A percentile compares a stretch with the other conserved stretches of the same genome.
Evolutionary conservation across 2,329 filamentous ascomycete species (phyloP).

Genomic region (Aspergillus sp.): DNA sequence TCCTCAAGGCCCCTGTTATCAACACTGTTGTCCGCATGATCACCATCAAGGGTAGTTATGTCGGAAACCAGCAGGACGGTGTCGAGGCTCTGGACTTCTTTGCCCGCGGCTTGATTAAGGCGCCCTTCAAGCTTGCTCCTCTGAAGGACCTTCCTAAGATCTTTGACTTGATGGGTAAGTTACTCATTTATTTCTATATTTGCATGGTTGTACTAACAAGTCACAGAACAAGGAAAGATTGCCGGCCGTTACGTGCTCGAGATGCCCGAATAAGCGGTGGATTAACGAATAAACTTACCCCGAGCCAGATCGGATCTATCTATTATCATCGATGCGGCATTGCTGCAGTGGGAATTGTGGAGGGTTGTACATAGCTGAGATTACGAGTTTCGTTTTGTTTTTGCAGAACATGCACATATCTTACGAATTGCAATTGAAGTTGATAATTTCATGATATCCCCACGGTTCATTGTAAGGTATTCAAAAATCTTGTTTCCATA

Average conservation of each 20-base stretch:
- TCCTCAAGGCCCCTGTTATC: conserved; percentile 79
- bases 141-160: conserved; percentile 75
- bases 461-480: too few relatives aligned
- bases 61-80: conserved; percentile 83
- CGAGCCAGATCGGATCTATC: not conserved
- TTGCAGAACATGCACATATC: not conserved
- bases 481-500: too few relatives aligned
- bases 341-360: not conserved
- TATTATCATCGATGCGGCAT: not conserved
- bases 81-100: conserved; percentile 88
- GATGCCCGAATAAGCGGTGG: conserved; percentile 1
- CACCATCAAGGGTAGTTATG: conserved; percentile 83
- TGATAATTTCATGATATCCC: too few relatives aligned
- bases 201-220: not conserved
- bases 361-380: not conserved
- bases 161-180: conserved; percentile 63
- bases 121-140: conserved; percentile 78
- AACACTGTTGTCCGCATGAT: conserved; percentile 85
- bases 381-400: not conserved
- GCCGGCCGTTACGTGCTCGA: conserved; percentile 6
- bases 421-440: not conserved
- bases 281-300: not conserved
- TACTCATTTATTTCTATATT: not conserved
- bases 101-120: conserved; percentile 74
- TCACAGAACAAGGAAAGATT: conserved; percentile 6